phyloP scores from a whole-genome alignment of 1,284 basidiomycete species.

The Ceratobasidium sp. region DNA sequence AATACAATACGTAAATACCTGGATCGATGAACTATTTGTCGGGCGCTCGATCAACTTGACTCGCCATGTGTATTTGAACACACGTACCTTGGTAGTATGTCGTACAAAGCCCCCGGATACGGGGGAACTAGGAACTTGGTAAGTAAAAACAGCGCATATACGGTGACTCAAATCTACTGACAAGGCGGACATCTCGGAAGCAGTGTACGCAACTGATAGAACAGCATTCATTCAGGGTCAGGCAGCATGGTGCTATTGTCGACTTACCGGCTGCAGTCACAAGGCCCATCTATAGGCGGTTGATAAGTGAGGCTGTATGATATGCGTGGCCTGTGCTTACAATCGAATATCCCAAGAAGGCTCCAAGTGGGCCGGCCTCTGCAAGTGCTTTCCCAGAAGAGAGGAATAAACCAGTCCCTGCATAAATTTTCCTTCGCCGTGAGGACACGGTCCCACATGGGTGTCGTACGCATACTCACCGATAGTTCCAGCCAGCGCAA shows the following conservation, averaged over 20 bases:
- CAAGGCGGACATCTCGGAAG: constrained; percentile 39
- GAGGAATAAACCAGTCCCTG: constrained; percentile 41
- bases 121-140: constrained; percentile 23
- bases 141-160: neutral
- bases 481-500: constrained; percentile 33
- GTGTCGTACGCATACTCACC: constrained; percentile 3
- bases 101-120: constrained; percentile 38
- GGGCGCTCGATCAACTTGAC: neutral
- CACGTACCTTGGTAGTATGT: constrained; percentile 37
- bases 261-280: constrained; percentile 34
- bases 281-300: constrained; percentile 24
- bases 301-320: neutral
- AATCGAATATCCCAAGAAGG: constrained; percentile 39
- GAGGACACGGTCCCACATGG: neutral
- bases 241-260: neutral
- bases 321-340: constrained; percentile 10
- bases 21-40: constrained; percentile 39
- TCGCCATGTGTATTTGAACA: neutral
- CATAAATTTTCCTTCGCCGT: neutral
- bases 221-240: neutral
- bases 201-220: constrained; percentile 31
- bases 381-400: constrained; percentile 40
- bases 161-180: neutral
- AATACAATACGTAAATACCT: constrained; percentile 27
- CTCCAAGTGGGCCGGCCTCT: constrained; percentile 41